A percentile compares a stretch with the other conserved stretches of the same genome.
These are phyloP conservation scores for Urochloa ruziziensis DNA, from an alignment of 176 grass and related monocot genomes.

Conservation along the genomic window DNA sequence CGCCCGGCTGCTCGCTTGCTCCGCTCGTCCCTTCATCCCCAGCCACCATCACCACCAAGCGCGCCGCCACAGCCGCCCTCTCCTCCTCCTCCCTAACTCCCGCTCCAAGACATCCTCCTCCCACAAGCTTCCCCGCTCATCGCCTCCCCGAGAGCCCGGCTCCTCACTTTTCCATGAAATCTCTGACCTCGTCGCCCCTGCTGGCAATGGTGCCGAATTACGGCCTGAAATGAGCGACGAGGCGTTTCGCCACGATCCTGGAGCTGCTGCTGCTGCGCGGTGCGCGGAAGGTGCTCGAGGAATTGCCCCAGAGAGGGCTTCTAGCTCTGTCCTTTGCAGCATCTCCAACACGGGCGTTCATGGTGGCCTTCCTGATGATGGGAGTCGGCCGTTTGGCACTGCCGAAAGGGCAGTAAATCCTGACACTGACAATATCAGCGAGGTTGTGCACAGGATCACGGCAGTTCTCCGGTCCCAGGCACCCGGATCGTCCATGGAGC, in stretches of 20 bases:
- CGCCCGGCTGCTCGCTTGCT: constrained; percentile 10
- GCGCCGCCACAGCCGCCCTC: not conserved
- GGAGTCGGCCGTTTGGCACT: not conserved
- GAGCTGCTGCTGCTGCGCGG: not conserved
- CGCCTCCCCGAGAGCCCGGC: not conserved
- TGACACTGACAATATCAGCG: constrained; percentile 26
- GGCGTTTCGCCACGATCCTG: rapidly evolving
- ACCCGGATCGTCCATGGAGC: constrained; percentile 32
- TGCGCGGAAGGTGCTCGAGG: constrained; percentile 32
- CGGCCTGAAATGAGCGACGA: not conserved
- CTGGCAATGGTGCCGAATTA: not conserved
- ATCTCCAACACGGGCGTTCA: not conserved
- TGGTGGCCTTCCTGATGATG: not conserved
- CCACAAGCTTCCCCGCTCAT: not conserved
- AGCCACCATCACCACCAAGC: not conserved
- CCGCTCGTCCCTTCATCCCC: not conserved
- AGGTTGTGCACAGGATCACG: constrained; percentile 48
- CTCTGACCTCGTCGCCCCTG: constrained; percentile 5
- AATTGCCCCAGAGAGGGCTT: constrained; percentile 11
- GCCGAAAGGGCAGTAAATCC: not conserved
- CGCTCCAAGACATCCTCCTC: constrained; percentile 25
- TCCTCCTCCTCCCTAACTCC: not conserved
- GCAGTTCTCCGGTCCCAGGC: constrained; percentile 46
- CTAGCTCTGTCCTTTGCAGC: not conserved
- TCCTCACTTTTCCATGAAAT: constrained; percentile 43